Evolutionary conservation across 192 early-diverging fungal species (phyloP).

Genomic region (Gamsiella multidivaricata): DNA sequence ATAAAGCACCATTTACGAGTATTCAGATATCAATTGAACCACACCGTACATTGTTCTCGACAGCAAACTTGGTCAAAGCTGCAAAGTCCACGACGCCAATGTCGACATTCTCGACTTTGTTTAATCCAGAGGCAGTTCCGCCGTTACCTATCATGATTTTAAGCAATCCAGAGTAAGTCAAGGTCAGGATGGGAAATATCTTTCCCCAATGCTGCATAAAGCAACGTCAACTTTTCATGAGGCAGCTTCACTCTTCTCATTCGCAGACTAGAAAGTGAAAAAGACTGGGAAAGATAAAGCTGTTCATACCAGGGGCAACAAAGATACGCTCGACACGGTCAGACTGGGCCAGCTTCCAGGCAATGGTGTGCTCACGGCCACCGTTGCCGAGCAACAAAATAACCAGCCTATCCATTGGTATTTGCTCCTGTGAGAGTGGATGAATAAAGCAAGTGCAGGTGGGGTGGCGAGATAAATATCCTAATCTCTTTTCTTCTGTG

Average conservation of each 20-base stretch:
- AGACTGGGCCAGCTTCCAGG: constrained; percentile 88
- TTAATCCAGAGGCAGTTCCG: constrained; percentile 79
- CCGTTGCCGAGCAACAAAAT: constrained; percentile 94
- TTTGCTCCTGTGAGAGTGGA: background rate
- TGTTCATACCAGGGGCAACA: constrained; percentile 87
- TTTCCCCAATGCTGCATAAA: too few relatives aligned
- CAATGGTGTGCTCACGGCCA: constrained; percentile 97
- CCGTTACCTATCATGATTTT: constrained; percentile 89
- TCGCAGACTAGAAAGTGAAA: background rate
- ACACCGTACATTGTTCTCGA: constrained; percentile 74
- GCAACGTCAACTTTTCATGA: too few relatives aligned
- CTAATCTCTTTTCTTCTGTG: background rate
- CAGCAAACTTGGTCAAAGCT: constrained; percentile 81
- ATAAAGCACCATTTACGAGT: background rate
- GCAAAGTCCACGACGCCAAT: constrained; percentile 80
- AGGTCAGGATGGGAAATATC: background rate
- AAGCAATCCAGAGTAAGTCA: too few relatives aligned
- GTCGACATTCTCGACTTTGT: constrained; percentile 85
- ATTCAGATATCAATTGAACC: background rate
- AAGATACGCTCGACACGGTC: constrained; percentile 81
- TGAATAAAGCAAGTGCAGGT: background rate
- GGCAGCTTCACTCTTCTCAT: background rate
- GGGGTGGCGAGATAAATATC: background rate
- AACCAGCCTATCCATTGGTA: constrained; percentile 58
- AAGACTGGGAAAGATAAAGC: background rate